Conservation (phyloP, 1,284 basidiomycete genomes). For the Rhizoctonia solani region DNA sequence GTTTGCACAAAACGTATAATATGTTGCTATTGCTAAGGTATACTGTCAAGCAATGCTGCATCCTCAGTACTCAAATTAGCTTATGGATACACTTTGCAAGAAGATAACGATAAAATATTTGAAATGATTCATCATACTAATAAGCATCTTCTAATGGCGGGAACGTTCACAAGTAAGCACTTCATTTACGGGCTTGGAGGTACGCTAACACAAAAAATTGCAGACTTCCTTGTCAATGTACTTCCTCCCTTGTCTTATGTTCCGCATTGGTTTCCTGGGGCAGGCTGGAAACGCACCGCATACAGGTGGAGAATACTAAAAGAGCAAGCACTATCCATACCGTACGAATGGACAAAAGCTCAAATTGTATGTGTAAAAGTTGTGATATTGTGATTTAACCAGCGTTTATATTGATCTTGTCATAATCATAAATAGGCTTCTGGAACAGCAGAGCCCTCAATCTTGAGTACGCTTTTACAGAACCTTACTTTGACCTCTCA, state of each 20-base stretch:
- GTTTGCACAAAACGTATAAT: background rate
- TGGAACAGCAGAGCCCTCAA: slow-evolving; percentile 7
- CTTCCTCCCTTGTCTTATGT: slow-evolving; percentile 1
- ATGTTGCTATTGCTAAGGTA: background rate
- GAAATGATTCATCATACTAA: background rate
- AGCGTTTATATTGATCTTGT: no score
- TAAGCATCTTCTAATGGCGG: background rate
- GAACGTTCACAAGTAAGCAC: background rate
- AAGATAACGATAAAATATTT: background rate
- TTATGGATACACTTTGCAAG: slow-evolving; percentile 4
- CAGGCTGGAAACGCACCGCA: no score
- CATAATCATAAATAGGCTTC: background rate
- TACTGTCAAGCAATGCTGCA: background rate
- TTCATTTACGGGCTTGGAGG: background rate
- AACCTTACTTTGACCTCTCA: background rate
- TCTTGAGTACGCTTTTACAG: background rate
- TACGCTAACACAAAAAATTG: background rate
- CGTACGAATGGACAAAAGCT: slow-evolving; percentile 6
- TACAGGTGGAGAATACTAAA: background rate
- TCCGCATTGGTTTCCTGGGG: slow-evolving; percentile 12
- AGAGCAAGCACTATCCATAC: background rate
- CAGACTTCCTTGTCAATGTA: slow-evolving; percentile 22
- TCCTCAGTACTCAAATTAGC: background rate
- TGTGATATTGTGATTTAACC: background rate
- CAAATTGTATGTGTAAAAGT: slow-evolving; percentile 1